Conservation (phyloP, 148 eudicot genomes). For the Dianthus caryophyllus region DNA sequence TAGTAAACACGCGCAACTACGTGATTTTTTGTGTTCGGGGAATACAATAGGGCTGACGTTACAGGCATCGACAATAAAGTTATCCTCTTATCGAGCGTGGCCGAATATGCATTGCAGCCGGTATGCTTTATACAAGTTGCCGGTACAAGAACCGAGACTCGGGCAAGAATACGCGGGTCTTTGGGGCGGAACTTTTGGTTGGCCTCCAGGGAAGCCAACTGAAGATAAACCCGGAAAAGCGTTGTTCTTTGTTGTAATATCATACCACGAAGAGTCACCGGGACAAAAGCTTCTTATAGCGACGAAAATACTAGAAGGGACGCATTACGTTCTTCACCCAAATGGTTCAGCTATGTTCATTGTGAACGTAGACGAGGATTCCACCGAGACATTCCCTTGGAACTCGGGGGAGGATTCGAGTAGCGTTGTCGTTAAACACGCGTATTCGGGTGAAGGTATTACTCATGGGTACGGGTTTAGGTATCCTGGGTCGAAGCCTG, state of each 20-base stretch:
- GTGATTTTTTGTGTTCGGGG: slow-evolving; percentile 58
- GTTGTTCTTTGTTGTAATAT: slow-evolving; percentile 59
- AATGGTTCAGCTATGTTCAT: slow-evolving; percentile 93
- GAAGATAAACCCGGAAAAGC: slow-evolving; percentile 80
- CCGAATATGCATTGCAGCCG: slow-evolving; percentile 82
- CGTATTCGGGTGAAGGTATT: slow-evolving; percentile 70
- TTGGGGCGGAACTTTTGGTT: slow-evolving; percentile 89
- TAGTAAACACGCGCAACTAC: slow-evolving; percentile 61
- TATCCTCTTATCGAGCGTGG: slow-evolving; percentile 76
- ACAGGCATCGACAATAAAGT: slow-evolving; percentile 57
- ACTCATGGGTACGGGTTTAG: slow-evolving; percentile 85
- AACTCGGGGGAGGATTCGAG: slow-evolving; percentile 44
- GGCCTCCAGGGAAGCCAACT: slow-evolving; percentile 80
- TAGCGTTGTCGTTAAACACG: slow-evolving; percentile 41
- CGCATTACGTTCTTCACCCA: slow-evolving; percentile 79
- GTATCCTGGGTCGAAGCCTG: slow-evolving; percentile 87
- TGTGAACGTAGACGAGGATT: slow-evolving; percentile 53
- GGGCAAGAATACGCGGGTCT: slow-evolving; percentile 64
- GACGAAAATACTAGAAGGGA: slow-evolving; percentile 81
- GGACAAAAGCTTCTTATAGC: slow-evolving; percentile 61
- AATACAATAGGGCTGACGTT: slow-evolving; percentile 67
- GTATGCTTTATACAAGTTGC: slow-evolving; percentile 78
- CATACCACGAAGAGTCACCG: slow-evolving; percentile 64
- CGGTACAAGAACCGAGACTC: slow-evolving; percentile 34
- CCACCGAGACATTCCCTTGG: slow-evolving; percentile 69